These are phyloP conservation scores for Thalassiosira ordinaria DNA, from an alignment of 352 stramenopile genomes.

Conservation along the genomic window DNA sequence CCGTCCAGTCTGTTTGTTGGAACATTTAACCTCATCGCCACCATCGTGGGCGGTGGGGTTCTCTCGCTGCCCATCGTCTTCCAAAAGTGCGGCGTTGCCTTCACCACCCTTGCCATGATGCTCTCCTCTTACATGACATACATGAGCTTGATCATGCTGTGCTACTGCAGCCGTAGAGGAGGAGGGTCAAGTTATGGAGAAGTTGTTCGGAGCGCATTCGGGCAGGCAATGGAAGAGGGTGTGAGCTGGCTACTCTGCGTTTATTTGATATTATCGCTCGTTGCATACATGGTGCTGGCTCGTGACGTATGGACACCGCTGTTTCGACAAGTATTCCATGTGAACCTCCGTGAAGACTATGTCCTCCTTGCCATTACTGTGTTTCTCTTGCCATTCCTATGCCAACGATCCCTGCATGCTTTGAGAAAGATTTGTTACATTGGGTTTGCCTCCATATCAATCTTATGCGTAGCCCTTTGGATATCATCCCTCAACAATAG, in stretches of 20 bases:
- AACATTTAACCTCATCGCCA: slow-evolving; percentile 77
- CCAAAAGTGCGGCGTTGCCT: slow-evolving; percentile 57
- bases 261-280: slow-evolving; percentile 75
- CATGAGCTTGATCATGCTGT: slow-evolving; percentile 73
- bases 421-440: slow-evolving; percentile 85
- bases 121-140: slow-evolving; percentile 65
- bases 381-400: slow-evolving; percentile 61
- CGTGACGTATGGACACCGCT: slow-evolving; percentile 80
- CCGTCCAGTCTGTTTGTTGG: slow-evolving; percentile 53
- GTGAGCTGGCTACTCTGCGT: slow-evolving; percentile 59
- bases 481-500: slow-evolving; percentile 25
- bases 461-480: slow-evolving; percentile 68
- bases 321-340: slow-evolving; percentile 21
- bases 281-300: slow-evolving; percentile 84
- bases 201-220: slow-evolving; percentile 53
- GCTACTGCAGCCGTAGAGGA: slow-evolving; percentile 59
- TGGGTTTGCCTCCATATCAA: slow-evolving; percentile 71
- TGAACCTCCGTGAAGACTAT: slow-evolving; percentile 31
- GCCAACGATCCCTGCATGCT: slow-evolving; percentile 75
- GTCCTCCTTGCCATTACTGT: slow-evolving; percentile 60
- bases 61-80: slow-evolving; percentile 79
- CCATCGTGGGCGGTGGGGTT: slow-evolving; percentile 73
- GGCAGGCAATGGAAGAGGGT: slow-evolving; percentile 33
- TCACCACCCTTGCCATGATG: slow-evolving; percentile 66
- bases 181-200: slow-evolving; percentile 67